A percentile compares a stretch with the other conserved stretches of the same genome.
Evolutionary conservation across 2,329 filamentous ascomycete genomes (phyloP).

Genomic region (Xylariaceae sp.): DNA sequence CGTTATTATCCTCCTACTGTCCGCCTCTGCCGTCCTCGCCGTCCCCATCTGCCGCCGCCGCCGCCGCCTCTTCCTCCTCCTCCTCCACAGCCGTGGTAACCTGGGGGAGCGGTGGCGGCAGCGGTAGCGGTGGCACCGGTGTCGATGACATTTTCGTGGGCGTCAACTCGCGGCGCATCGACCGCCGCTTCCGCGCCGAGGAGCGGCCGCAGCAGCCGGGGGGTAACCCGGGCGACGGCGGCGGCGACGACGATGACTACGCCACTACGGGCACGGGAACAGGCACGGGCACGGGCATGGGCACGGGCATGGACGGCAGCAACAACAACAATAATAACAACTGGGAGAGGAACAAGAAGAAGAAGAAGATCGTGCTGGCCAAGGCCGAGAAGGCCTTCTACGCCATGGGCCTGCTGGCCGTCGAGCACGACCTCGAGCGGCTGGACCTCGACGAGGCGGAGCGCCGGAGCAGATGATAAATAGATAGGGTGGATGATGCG

Average conservation of each 20-base stretch:
- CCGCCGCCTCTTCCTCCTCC: no score
- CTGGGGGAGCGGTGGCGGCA: no score
- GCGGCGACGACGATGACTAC: no score
- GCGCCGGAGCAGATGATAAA: constrained; percentile 9
- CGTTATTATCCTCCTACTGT: no score
- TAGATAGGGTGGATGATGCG: no score
- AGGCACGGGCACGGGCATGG: no score
- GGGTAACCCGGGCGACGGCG: no score
- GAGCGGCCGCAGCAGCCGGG: constrained; percentile 16
- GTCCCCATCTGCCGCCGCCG: no score
- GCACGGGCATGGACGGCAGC: constrained; percentile 4
- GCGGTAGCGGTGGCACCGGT: no score
- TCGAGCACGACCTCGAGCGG: constrained; percentile 67
- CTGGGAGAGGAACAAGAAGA: not conserved
- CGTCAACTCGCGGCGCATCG: constrained; percentile 39
- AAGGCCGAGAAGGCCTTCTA: constrained; percentile 60
- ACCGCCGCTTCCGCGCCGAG: constrained; percentile 42
- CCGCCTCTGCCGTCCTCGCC: no score
- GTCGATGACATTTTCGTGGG: constrained; percentile 21
- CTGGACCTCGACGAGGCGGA: constrained; percentile 45
- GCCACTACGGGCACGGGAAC: no score
- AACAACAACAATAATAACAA: constrained; percentile 14
- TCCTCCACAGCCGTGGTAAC: no score
- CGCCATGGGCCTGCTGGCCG: constrained; percentile 68
- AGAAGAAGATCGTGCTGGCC: constrained; percentile 46